These are phyloP conservation scores for Pseudopyrenochaeta lycopersici DNA, from an alignment of 2,329 filamentous ascomycete genomes.

Conservation along the genomic window DNA sequence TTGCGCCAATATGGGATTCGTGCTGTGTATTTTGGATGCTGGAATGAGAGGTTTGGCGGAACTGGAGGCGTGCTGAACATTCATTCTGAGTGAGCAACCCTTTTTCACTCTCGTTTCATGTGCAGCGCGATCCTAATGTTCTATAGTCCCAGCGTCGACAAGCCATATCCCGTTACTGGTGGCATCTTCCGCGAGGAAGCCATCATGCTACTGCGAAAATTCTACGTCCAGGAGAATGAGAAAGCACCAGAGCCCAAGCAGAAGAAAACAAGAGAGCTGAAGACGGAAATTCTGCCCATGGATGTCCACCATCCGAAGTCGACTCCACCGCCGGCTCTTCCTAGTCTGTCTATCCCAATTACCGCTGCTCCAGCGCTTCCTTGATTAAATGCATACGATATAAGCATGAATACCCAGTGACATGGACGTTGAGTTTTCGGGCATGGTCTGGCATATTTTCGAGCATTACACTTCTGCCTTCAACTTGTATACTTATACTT, in stretches of 20 bases:
- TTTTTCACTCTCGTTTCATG: not conserved
- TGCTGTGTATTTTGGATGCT: constrained; percentile 92
- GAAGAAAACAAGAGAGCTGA: constrained; percentile 71
- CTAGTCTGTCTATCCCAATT: constrained; percentile 6
- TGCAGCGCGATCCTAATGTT: constrained; percentile 21
- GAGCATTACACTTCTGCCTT: too few species aligned
- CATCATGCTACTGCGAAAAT: constrained; percentile 88
- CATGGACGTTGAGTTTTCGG: not conserved
- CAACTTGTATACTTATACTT: too few species aligned
- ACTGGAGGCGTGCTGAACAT: constrained; percentile 92
- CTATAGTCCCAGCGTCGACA: constrained; percentile 72
- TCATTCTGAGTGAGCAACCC: constrained; percentile 68
- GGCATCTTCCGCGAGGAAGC: constrained; percentile 92
- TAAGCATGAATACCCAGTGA: constrained; percentile 4
- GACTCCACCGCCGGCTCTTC: constrained; percentile 28
- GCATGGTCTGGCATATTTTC: too few species aligned
- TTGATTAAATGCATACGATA: constrained; percentile 1
- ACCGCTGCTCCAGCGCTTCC: constrained; percentile 4
- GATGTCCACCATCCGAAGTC: constrained; percentile 50
- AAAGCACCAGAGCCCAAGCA: constrained; percentile 74
- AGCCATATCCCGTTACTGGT: constrained; percentile 81
- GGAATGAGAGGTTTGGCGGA: constrained; percentile 96
- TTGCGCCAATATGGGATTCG: constrained; percentile 87
- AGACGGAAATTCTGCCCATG: constrained; percentile 64
- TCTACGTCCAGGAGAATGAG: constrained; percentile 98